phyloP scores from a whole-genome alignment of 108 stramenopile genomes.

The Seminavis robusta region DNA sequence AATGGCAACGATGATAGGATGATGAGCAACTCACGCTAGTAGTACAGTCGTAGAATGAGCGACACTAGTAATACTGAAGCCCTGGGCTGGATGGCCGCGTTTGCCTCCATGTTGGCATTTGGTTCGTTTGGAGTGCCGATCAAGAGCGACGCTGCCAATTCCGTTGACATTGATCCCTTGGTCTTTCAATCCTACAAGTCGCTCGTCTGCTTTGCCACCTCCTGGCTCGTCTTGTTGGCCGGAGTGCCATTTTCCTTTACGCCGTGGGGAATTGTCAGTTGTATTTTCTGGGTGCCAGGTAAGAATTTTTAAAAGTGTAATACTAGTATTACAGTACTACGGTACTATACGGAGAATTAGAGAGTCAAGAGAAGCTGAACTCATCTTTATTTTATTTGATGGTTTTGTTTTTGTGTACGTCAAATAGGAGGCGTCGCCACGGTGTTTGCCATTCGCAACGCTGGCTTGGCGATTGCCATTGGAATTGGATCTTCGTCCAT shows the following conservation, averaged over 20 bases:
- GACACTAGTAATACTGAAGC: no score
- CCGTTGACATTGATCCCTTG: slow-evolving; percentile 77
- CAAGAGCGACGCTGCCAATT: slow-evolving; percentile 46
- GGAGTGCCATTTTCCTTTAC: slow-evolving; percentile 57
- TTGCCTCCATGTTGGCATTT: slow-evolving; percentile 59
- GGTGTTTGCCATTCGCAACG: slow-evolving; percentile 75
- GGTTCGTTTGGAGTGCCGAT: slow-evolving; percentile 86
- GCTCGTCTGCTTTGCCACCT: slow-evolving; percentile 66
- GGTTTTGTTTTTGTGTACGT: no score
- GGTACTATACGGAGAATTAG: no score
- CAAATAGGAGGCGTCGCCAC: no score
- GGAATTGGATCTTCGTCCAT: slow-evolving; percentile 78
- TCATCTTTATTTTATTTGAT: no score
- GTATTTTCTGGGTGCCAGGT: slow-evolving; percentile 72
- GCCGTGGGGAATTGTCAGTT: slow-evolving; percentile 74
- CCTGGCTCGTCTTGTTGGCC: slow-evolving; percentile 43
- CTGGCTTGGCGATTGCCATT: slow-evolving; percentile 72
- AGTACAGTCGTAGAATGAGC: no score
- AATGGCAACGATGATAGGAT: no score
- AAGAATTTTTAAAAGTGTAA: no score
- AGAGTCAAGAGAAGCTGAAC: no score
- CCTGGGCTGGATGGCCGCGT: slow-evolving; percentile 54
- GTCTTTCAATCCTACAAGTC: slow-evolving; percentile 90
- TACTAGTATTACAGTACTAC: no score
- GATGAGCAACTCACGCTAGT: no score